Conservation (phyloP, 176 grass and related monocot species). For the Oropetium thomaeum region DNA sequence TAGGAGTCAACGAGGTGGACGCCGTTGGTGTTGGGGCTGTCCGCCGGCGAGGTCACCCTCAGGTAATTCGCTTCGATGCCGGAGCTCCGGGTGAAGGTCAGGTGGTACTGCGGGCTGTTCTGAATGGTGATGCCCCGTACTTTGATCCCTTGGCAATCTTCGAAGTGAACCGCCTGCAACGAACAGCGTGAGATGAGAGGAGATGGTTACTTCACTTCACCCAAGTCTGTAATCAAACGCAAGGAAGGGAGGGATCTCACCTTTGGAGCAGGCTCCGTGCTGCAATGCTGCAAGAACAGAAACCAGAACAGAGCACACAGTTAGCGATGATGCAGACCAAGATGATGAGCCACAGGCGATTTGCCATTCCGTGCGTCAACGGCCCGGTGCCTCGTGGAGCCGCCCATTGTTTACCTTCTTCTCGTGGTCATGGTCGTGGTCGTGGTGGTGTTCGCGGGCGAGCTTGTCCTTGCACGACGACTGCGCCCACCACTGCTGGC, state of each 20-base stretch:
- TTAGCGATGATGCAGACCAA: slow-evolving; percentile 6
- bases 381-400: not conserved
- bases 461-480: slow-evolving; percentile 23
- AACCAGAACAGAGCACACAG: not conserved
- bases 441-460: not conserved
- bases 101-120: slow-evolving; percentile 61
- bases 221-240: not conserved
- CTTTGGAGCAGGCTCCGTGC: slow-evolving; percentile 26
- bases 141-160: slow-evolving; percentile 43
- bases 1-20: slow-evolving; percentile 51
- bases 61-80: slow-evolving; percentile 47
- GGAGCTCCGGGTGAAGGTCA: slow-evolving; percentile 60
- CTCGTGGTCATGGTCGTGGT: not conserved
- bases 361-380: not conserved
- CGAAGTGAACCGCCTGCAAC: slow-evolving; percentile 63
- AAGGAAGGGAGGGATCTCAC: not conserved
- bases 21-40: slow-evolving; percentile 75
- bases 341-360: not conserved
- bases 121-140: slow-evolving; percentile 51
- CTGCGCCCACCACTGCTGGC: slow-evolving; percentile 62
- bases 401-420: slow-evolving; percentile 19
- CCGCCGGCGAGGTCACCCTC: slow-evolving; percentile 57
- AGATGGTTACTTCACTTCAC: not conserved
- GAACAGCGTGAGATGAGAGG: not conserved
- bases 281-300: slow-evolving; percentile 37